Base-by-base conservation (phyloP, 495 filamentous ascomycete genomes). In the Penicillium crystallinum region DNA sequence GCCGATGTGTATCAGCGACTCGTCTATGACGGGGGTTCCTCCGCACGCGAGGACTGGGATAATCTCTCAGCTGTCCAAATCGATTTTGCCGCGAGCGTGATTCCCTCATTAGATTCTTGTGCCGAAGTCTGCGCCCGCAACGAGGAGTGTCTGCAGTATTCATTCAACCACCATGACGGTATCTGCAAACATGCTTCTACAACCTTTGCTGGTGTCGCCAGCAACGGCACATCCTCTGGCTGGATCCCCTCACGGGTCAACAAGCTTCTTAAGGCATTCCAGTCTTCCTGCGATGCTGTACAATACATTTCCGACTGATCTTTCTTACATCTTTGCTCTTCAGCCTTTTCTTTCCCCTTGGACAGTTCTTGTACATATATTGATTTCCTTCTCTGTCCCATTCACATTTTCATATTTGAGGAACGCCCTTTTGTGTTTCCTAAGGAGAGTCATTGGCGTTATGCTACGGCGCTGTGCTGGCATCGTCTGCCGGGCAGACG, bases 121-220 rank as follows among this genome's bases (percentile, higher is more conserved):
- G 65, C 63, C n/a, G 58, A 56, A 6, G 57, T 55, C 10, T 79
- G 76, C 25, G 55, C 57, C n/a, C 61, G 58, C 30, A 63, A 75
- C 15, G 33, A 55, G 0, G 66, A 67, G 10, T 77, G 75, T 49
- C 53, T 77, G 19, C 73, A 76, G 38, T 76, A 72, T 29, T 70
- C 73, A 0, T 69, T 70, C 38, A 56, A 65, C 5, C 57, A 64
- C 6, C 42, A 57, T 3, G 55, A 67, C 3, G 21, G 46, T 62
- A 62, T 56, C 52, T 66, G 56, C 52, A 66, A 64, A 23, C 63
- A 66, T 21, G 67, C 67, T 10, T 71, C 73, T 6, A 66, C 57
- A 0, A 64, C 62, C 4, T 42, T 70, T 19, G 52, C 52, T 6
- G 65, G 67, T 14, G 42, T 58, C 15, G 37, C 52, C 19, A 66